Evolutionary conservation across 306 rosid species (phyloP).

Genomic region (Crataegus laevigata): DNA sequence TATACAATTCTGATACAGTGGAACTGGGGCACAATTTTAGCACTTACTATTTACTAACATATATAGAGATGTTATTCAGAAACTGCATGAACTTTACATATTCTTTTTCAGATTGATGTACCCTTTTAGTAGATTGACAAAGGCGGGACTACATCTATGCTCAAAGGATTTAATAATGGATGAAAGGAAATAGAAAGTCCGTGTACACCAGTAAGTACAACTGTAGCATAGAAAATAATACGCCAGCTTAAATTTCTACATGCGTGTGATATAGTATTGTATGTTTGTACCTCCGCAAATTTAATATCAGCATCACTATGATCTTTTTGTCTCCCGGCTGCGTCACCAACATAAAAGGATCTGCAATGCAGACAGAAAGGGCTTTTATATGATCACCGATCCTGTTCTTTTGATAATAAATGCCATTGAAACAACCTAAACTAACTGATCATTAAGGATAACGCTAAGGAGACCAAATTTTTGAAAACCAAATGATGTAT

Average conservation of each 20-base stretch:
- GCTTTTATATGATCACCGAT: neutral
- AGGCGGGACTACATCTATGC: neutral
- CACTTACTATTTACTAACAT: neutral
- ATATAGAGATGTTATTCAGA: neutral
- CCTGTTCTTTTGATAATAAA: conserved; percentile 1
- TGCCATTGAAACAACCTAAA: neutral
- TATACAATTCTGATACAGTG: neutral
- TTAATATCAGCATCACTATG: conserved; percentile 86
- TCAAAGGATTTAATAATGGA: neutral
- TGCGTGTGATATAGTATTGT: neutral
- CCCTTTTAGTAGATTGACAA: neutral
- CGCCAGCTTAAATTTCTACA: neutral
- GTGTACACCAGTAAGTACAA: neutral
- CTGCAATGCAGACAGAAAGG: conserved; percentile 35
- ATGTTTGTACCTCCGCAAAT: conserved; percentile 62
- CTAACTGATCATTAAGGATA: neutral
- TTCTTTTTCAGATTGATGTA: neutral
- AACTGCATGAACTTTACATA: neutral
- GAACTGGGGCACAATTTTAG: neutral
- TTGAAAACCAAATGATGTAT: too few relatives aligned
- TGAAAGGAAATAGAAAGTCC: neutral
- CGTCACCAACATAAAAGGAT: conserved; percentile 93
- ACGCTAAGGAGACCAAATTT: too few relatives aligned
- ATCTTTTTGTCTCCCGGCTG: conserved; percentile 80
- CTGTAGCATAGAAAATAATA: neutral